Conservation (phyloP, 2,329 filamentous ascomycete species). For the Aureobasidium melanogenum region DNA sequence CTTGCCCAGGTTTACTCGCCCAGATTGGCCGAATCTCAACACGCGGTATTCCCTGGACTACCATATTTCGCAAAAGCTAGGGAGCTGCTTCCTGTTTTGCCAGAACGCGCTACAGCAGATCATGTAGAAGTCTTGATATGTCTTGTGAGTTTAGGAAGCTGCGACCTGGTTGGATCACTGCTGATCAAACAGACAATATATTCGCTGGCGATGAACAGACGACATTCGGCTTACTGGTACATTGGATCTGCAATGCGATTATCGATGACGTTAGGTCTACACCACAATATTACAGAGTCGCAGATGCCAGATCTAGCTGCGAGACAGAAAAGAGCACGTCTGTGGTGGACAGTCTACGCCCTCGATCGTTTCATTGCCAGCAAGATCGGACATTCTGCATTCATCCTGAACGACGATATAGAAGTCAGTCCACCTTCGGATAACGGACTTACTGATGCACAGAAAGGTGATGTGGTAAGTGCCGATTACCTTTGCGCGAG, state of each 20-base stretch:
- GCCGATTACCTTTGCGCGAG: constrained; percentile 31
- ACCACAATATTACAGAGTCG: constrained; percentile 1
- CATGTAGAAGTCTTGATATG: constrained; percentile 37
- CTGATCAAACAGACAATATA: neutral
- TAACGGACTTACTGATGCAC: constrained; percentile 21
- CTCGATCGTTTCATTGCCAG: constrained; percentile 25
- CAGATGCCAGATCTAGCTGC: neutral
- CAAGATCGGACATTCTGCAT: constrained; percentile 26
- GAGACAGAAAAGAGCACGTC: neutral
- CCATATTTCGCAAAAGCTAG: constrained; percentile 36
- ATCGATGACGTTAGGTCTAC: constrained; percentile 1
- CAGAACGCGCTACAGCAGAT: constrained; percentile 36
- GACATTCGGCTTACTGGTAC: neutral
- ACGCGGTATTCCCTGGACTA: constrained; percentile 34
- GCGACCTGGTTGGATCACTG: neutral
- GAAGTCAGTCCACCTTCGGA: constrained; percentile 35
- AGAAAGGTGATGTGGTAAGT: constrained; percentile 26
- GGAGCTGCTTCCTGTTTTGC: constrained; percentile 30
- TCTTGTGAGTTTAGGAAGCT: constrained; percentile 22
- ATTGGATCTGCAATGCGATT: constrained; percentile 7
- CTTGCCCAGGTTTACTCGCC: constrained; percentile 40
- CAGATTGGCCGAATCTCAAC: constrained; percentile 26
- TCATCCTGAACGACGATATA: constrained; percentile 27
- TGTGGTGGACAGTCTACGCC: neutral
- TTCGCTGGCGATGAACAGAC: constrained; percentile 3